Evolutionary conservation across 768 basidiomycete species (phyloP).

Genomic region (Lactifluus pinguis): DNA sequence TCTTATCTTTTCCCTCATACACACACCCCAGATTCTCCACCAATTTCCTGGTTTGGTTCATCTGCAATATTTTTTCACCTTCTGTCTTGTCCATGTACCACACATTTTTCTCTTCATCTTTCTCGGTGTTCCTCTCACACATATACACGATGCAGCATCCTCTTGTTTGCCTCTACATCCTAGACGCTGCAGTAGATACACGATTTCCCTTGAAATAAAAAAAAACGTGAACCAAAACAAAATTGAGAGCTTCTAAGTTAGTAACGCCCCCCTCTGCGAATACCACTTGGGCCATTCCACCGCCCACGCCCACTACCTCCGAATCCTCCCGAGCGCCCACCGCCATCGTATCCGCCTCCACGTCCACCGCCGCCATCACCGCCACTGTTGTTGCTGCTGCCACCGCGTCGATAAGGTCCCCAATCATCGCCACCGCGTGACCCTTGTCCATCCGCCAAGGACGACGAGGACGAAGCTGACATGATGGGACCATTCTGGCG

Average conservation of each 20-base stretch:
- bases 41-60: background rate
- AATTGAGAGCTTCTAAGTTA: background rate
- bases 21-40: background rate
- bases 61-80: background rate
- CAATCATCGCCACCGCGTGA: slow-evolving; percentile 9
- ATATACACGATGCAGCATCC: background rate
- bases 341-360: slow-evolving; percentile 26
- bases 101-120: slow-evolving; percentile 5
- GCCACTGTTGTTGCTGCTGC: slow-evolving; percentile 24
- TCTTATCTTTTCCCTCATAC: background rate
- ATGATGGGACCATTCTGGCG: background rate
- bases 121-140: background rate
- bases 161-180: background rate
- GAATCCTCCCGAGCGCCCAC: slow-evolving; percentile 22
- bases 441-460: background rate
- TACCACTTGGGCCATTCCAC: slow-evolving; percentile 11
- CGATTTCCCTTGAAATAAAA: background rate
- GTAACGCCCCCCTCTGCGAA: slow-evolving; percentile 9
- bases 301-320: slow-evolving; percentile 25
- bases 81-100: background rate
- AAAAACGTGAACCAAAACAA: background rate
- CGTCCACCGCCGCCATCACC: slow-evolving; percentile 24
- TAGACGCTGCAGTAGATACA: slow-evolving; percentile 12
- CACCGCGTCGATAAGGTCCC: slow-evolving; percentile 11
- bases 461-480: background rate